Percentiles rank a stretch among this genome's conserved stretches.
phyloP scores from a whole-genome alignment of 345 rosid genomes.

The Eucalyptus shirleyi region DNA sequence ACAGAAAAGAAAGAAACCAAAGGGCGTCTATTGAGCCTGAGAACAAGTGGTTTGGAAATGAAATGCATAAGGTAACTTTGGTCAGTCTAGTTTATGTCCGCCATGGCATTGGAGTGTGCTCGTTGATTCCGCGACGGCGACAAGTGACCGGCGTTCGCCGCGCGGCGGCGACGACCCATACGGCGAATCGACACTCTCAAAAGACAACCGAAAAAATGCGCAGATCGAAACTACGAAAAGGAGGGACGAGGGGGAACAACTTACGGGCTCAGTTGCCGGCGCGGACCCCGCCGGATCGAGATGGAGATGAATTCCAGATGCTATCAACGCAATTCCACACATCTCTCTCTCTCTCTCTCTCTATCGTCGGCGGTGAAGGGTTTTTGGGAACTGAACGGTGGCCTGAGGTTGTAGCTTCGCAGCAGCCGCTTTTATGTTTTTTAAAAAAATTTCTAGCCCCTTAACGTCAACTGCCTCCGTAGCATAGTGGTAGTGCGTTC shows the following conservation, averaged over 20 bases:
- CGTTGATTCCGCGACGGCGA: background rate
- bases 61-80: background rate
- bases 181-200: background rate
- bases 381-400: background rate
- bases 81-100: background rate
- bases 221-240: background rate
- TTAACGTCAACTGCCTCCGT: constrained; percentile 22
- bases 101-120: background rate
- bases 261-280: constrained; percentile 15
- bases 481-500: constrained; percentile 99
- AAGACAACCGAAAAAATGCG: background rate
- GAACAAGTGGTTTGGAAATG: background rate
- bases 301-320: constrained; percentile 28
- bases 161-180: background rate
- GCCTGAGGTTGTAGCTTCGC: background rate
- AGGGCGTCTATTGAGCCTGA: background rate
- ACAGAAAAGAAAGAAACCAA: background rate
- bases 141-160: background rate
- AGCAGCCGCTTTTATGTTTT: fast-evolving
- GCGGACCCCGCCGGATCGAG: constrained; percentile 21
- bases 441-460: fast-evolving
- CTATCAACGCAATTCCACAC: constrained; percentile 75
- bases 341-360: constrained; percentile 13
- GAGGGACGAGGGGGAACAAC: background rate
- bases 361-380: background rate